Percentiles rank a stretch among this genome's conserved stretches.
Evolutionary conservation across 352 stramenopile species (phyloP).

Genomic region (Phytophthora europaea): DNA sequence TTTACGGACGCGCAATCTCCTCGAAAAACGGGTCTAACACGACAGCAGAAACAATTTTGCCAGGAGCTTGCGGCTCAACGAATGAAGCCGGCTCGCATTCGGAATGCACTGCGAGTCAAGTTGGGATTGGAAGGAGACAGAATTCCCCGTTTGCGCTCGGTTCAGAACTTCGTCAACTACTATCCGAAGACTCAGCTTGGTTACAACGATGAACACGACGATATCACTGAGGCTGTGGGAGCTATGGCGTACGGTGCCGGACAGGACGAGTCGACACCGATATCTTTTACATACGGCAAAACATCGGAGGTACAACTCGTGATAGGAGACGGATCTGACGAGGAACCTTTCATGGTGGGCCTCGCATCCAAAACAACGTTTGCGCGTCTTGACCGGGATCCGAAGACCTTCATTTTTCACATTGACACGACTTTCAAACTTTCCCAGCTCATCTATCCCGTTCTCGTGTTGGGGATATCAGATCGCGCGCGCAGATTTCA

Average conservation of each 20-base stretch:
- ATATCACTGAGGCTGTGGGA: not conserved
- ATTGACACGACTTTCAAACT: conserved; percentile 32
- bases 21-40: not conserved
- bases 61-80: not conserved
- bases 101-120: conserved; percentile 1
- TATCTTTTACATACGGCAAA: conserved; percentile 8
- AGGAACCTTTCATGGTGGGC: conserved; percentile 5
- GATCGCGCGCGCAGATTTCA: conserved; percentile 28
- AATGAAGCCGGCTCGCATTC: not conserved
- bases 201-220: conserved; percentile 8
- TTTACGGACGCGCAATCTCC: not conserved
- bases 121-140: not conserved
- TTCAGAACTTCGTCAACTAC: conserved; percentile 19
- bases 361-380: not conserved
- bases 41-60: not conserved
- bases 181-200: conserved; percentile 3
- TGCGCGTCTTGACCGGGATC: not conserved
- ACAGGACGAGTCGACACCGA: not conserved
- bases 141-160: not conserved
- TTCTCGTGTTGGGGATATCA: conserved; percentile 27
- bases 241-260: not conserved
- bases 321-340: conserved; percentile 10
- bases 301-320: not conserved
- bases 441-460: conserved; percentile 12
- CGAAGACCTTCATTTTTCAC: conserved; percentile 16